Percentiles rank a stretch among this genome's conserved stretches.
Conservation (phyloP, 2,329 filamentous ascomycete species). For the Botryotinia globosa region DNA sequence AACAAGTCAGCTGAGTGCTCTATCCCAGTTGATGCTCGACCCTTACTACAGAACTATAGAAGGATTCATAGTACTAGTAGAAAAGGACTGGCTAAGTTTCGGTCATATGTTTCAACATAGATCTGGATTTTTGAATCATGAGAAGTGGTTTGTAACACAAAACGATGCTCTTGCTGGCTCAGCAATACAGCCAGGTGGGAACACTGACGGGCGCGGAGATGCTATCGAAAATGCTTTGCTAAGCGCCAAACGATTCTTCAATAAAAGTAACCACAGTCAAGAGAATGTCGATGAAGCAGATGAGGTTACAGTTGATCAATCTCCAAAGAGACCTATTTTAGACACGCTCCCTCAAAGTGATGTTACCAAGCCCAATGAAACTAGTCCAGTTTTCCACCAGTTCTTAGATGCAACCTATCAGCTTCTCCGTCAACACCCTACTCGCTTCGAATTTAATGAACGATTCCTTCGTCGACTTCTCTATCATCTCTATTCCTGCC, state of each 20-base stretch:
- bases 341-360: constrained; percentile 49
- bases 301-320: constrained; percentile 31
- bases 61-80: constrained; percentile 89
- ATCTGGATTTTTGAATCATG: constrained; percentile 81
- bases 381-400: constrained; percentile 95
- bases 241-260: constrained; percentile 87
- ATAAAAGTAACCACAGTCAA: constrained; percentile 68
- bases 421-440: constrained; percentile 78
- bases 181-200: constrained; percentile 59
- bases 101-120: constrained; percentile 96
- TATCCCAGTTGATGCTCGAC: constrained; percentile 91
- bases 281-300: constrained; percentile 54
- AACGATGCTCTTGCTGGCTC: constrained; percentile 71
- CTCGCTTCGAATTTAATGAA: constrained; percentile 94
- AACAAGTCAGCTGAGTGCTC: constrained; percentile 87
- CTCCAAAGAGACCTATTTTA: constrained; percentile 32
- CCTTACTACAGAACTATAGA: constrained; percentile 93
- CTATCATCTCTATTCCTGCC: constrained; percentile 92
- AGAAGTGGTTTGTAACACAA: constrained; percentile 91
- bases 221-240: constrained; percentile 82
- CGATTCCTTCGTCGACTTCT: constrained; percentile 83
- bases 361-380: constrained; percentile 80
- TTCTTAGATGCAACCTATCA: constrained; percentile 95
- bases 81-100: constrained; percentile 98
- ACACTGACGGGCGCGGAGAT: constrained; percentile 53